Base-by-base conservation (phyloP, 352 stramenopile genomes). In the Phytophthora megakarya region DNA sequence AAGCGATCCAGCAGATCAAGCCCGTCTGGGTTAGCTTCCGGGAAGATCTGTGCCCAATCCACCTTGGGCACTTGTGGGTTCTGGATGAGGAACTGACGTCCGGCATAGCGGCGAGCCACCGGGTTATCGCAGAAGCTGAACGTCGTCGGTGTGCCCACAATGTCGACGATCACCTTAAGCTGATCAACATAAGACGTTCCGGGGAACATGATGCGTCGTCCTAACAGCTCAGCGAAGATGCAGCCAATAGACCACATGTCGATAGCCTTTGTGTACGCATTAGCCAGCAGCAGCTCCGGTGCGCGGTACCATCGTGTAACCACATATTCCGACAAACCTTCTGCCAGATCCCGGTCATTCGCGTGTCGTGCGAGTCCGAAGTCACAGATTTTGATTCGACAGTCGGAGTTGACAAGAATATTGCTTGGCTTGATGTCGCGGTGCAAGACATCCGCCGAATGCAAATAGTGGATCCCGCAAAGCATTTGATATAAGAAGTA, bases 201-300 rank as follows among this genome's bases (percentile, higher is more conserved):
- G 3, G 88, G 86, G 40, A 96, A 96, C 38, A 96, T 75, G 50
- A 95, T 82, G 2, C 78, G 70, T 3, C 98, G 81, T 3, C 89
- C 85, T 13, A 99, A 83, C 16, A 99, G 81, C 76, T 99, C 98
- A 3, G 91, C 98, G 65, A 99, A 98, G 58, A 99, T 99, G 72
- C 98, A 99, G 12, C 98, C 98, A 32, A 99, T 97, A 54, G 87
- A 95, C 96, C 96, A 99, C 66, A 99, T 91, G 70, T 99, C 97
- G 59, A 96, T 84, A 18, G 86, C 85, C 54, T 90, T 93, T 19
- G 79, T 89, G 70, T 96, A 96, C 44, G 79, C 60, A 40, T 95
- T 95, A 0, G 88, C 88, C 13, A 96, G 70, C 33, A 96, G 59
- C 23, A 96, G 68, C 70, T 96, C 88, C 0, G 88, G 88, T 2